Base-by-base conservation (phyloP, 208 protist genomes). In the Hexamita inflata region DNA sequence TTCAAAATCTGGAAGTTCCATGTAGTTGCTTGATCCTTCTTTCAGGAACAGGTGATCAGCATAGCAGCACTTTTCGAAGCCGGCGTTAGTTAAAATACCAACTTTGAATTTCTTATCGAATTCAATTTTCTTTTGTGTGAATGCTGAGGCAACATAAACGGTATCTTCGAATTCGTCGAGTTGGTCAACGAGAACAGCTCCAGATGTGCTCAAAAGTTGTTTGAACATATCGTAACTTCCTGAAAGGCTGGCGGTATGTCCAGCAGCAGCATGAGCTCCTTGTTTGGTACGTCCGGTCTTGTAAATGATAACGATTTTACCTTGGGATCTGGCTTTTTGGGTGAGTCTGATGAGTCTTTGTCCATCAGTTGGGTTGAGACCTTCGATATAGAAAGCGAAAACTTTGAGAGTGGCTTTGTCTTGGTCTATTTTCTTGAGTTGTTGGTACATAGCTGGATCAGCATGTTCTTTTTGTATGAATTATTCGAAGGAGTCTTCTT, bases 211-310 rank as follows among this genome's bases (percentile, higher is more conserved):
- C 0, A 82, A 0, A 30, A 81, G 57, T 11, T 60, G 4, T 19
- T 58, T 70, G 57, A 82, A 79, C 80, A 82, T 82, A 26, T 74
- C 39, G 65, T 81, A 82, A 59, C 80, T 73, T 0, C 77, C 77
- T n/a, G 80, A 73, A n/a, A 82, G 78, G 1, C 74, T 74, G 15
- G 80, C 80, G 28, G 80, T 82, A 57, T 82, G 80, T 26, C 78
- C 77, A 26, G 76, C 58, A 38, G 78, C 74, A 41, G 80, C 80
- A 42, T 59, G 26, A 15, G 60, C 26, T 75, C 66, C 1, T 66
- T 26, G 62, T 80, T 76, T 35, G 76, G 74, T 40, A 11, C 77
- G 2, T 32, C 80, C 80, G 40, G 80, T 30, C n/a, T 82, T 82
- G 59, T 82, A 82, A 0, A 82, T n/a, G 58, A 58, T 26, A 30